phyloP scores from a whole-genome alignment of 768 basidiomycete species.

The Suillus subalutaceus region DNA sequence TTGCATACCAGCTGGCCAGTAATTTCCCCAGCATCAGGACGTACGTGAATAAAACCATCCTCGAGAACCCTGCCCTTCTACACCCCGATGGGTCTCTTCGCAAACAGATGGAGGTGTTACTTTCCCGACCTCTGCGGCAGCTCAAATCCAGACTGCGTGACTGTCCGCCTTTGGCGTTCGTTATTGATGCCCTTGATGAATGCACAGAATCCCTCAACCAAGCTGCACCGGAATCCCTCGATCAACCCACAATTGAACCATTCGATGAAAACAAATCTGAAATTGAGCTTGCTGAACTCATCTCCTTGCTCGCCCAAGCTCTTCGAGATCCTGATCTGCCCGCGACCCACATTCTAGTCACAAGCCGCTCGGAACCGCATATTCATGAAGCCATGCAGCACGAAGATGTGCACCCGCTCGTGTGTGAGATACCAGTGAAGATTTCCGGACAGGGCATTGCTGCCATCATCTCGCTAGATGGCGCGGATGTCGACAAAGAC shows the following conservation, averaged over 20 bases:
- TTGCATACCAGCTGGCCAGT: neutral
- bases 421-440: conserved; percentile 1
- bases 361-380: neutral
- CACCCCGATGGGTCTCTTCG: neutral
- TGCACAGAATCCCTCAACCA: neutral
- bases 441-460: neutral
- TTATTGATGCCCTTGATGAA: neutral
- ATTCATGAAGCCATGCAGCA: neutral
- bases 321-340: neutral
- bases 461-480: neutral
- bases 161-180: neutral
- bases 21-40: neutral
- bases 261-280: neutral
- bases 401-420: neutral
- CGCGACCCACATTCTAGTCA: neutral
- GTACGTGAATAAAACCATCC: neutral
- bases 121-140: neutral
- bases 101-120: neutral
- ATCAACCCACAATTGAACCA: neutral
- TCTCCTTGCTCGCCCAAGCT: neutral
- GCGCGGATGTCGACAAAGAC: neutral
- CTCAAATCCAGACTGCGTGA: neutral
- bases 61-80: neutral
- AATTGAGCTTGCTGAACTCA: neutral
- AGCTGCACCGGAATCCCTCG: neutral